Percentiles rank a stretch among this genome's conserved stretches.
Conservation (phyloP, 441 rosid genomes). For the Erodium moschatum region DNA sequence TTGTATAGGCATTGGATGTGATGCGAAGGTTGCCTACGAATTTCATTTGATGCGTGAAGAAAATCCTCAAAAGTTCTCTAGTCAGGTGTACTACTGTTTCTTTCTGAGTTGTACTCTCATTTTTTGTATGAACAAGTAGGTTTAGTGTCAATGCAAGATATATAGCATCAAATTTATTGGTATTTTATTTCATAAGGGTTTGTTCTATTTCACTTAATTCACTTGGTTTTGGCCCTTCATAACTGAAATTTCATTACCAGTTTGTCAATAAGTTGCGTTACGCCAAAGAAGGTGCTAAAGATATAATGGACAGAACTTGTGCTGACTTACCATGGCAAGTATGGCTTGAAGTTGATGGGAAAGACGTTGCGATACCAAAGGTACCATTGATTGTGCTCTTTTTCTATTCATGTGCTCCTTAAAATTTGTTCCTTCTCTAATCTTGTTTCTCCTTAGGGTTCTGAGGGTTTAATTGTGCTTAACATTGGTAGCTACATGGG, state of each 20-base stretch:
- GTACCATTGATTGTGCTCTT: slow-evolving; percentile 20
- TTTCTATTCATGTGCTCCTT: neutral
- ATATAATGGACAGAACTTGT: slow-evolving; percentile 67
- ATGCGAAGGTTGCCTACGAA: slow-evolving; percentile 71
- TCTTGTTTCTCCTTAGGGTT: slow-evolving; percentile 33
- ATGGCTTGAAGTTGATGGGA: slow-evolving; percentile 70
- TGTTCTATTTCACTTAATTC: neutral
- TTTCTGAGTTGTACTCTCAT: neutral
- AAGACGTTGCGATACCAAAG: slow-evolving; percentile 54
- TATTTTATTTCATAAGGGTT: neutral
- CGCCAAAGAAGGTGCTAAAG: slow-evolving; percentile 70
- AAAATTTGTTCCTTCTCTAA: slow-evolving; percentile 5
- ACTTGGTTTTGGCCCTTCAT: neutral
- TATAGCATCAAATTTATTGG: neutral
- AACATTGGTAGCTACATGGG: slow-evolving; percentile 77
- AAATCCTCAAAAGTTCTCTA: slow-evolving; percentile 58
- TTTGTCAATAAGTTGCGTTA: slow-evolving; percentile 64
- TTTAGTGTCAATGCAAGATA: neutral
- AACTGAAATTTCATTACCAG: slow-evolving; percentile 25
- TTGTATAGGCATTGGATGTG: slow-evolving; percentile 58
- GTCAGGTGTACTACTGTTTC: slow-evolving; percentile 42
- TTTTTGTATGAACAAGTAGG: neutral
- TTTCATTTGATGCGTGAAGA: slow-evolving; percentile 54
- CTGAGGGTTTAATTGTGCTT: slow-evolving; percentile 59
- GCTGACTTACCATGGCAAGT: slow-evolving; percentile 69